Evolutionary conservation across 306 rosid species (phyloP), one percentile per base, ranked within the genome.

Genomic region (Lupinus albus): DNA sequence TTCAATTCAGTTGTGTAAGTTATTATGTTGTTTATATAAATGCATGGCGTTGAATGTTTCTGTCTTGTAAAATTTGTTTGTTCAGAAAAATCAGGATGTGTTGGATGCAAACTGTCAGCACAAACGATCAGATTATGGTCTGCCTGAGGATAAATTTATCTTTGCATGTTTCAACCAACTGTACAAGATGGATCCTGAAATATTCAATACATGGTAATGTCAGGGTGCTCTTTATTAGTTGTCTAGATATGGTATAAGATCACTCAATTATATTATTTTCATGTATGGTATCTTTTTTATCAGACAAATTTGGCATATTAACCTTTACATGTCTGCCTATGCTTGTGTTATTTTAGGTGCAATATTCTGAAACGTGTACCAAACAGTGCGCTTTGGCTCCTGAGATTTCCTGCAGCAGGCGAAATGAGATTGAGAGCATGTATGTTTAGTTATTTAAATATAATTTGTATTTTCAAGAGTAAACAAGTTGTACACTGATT

Each of bases 151-250:
- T 60, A 92, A 89, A 75, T 92, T 92, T 73, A 80, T 92, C 71
- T 92, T 92, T 78, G 99, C 97, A 49, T 86, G 97, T 84, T 94
- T 94, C 84, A 94, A 90, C 74, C 99, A 94, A 78, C 80, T 94
- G 48, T 94, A 94, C 88, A 94, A 94, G 81, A 94, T 94, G 99
- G 99, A 94, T 83, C 99, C 99, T 45, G 99, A 94, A 71, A 90
- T 94, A 69, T 86, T 90, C 54, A 81, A 78, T 74, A 73, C 96
- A 62, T 94, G 99, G 99, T 94, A 94, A 82, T 61, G 52, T 56
- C 49, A 15, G 61, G 65, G 52, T 72, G 61, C 20, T 55, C 55
- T 66, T 48, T 11, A n/a, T 72, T 57, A 17, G 6, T 59, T 73
- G 16, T 58, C 32, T 38, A 16, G 60, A 59, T 61, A 8, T 16